Percentiles rank a stretch among this genome's conserved stretches.
Evolutionary conservation across 192 early-diverging fungal genomes (phyloP).

Genomic region (Coemansia sp.): DNA sequence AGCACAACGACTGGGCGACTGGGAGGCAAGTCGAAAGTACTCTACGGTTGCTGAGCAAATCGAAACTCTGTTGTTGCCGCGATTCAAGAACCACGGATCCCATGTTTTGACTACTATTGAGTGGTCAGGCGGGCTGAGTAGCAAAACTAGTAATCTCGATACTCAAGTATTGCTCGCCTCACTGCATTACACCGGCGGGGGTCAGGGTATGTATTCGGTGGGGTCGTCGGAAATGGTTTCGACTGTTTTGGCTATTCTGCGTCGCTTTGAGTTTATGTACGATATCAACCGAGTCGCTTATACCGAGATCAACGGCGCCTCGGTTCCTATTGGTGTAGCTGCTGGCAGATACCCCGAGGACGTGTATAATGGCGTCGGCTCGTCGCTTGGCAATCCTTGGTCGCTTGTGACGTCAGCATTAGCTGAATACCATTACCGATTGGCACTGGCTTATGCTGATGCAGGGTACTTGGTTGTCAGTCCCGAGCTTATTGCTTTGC

Average conservation of each 20-base stretch:
- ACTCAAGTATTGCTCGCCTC: slow-evolving; percentile 62
- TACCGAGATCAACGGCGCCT: slow-evolving; percentile 15
- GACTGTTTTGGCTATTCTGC: slow-evolving; percentile 23
- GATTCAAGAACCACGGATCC: slow-evolving; percentile 50
- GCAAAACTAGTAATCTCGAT: slow-evolving; percentile 63
- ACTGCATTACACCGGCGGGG: slow-evolving; percentile 50
- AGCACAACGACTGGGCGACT: slow-evolving; percentile 20
- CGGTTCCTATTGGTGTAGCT: slow-evolving; percentile 53
- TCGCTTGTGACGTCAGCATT: slow-evolving; percentile 61
- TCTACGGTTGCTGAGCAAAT: slow-evolving; percentile 35
- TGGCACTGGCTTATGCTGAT: slow-evolving; percentile 32
- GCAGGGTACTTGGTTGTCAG: slow-evolving; percentile 38
- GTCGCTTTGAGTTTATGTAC: slow-evolving; percentile 26
- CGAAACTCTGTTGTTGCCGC: slow-evolving; percentile 17
- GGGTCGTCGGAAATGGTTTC: slow-evolving; percentile 19
- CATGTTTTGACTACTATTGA: slow-evolving; percentile 48
- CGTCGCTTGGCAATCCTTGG: slow-evolving; percentile 78
- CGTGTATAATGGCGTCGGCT: slow-evolving; percentile 68
- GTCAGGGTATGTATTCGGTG: slow-evolving; percentile 32
- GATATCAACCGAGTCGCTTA: slow-evolving; percentile 24
- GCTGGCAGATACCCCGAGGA: slow-evolving; percentile 80
- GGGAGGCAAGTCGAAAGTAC: slow-evolving; percentile 32
- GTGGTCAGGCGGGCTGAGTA: slow-evolving; percentile 39
- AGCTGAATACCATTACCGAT: slow-evolving; percentile 67
- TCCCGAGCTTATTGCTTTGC: slow-evolving; percentile 37